These are phyloP conservation scores for Lasiodiplodia theobromae DNA, from an alignment of 2,329 filamentous ascomycete genomes.

Conservation along the genomic window DNA sequence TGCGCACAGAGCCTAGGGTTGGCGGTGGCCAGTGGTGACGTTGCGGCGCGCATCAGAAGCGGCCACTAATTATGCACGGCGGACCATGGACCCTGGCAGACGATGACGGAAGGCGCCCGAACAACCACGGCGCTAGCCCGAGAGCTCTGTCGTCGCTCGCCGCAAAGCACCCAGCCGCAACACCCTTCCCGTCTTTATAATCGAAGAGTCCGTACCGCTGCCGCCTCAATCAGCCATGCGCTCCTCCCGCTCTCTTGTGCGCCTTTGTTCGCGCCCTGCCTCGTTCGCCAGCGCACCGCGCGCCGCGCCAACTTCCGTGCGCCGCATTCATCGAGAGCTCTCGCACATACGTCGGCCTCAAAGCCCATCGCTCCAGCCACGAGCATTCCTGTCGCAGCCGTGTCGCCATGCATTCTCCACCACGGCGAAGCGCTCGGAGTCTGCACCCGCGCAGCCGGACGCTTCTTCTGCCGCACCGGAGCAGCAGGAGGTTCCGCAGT, in stretches of 20 bases:
- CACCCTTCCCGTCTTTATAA: constrained; percentile 6
- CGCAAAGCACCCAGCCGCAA: constrained; percentile 7
- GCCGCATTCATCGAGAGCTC: constrained; percentile 31
- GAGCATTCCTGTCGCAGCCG: constrained; percentile 20
- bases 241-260: constrained; percentile 36
- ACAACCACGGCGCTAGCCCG: constrained; percentile 3
- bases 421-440: constrained; percentile 41
- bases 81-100: constrained; percentile 13
- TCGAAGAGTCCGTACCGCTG: not conserved
- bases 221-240: constrained; percentile 36
- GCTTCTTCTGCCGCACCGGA: not conserved
- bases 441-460: constrained; percentile 60
- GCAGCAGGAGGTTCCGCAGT: constrained; percentile 48
- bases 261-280: constrained; percentile 34
- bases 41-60: not conserved
- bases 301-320: constrained; percentile 12
- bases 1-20: not conserved
- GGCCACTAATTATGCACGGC: not conserved
- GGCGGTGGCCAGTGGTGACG: not conserved
- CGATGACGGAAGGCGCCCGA: constrained; percentile 25
- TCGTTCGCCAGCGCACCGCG: constrained; percentile 33
- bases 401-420: constrained; percentile 35
- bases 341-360: constrained; percentile 29
- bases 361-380: constrained; percentile 34
- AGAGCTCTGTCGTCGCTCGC: constrained; percentile 17